Evolutionary conservation across 345 rosid genomes (phyloP).

Genomic region (Anastatica hierochuntica): DNA sequence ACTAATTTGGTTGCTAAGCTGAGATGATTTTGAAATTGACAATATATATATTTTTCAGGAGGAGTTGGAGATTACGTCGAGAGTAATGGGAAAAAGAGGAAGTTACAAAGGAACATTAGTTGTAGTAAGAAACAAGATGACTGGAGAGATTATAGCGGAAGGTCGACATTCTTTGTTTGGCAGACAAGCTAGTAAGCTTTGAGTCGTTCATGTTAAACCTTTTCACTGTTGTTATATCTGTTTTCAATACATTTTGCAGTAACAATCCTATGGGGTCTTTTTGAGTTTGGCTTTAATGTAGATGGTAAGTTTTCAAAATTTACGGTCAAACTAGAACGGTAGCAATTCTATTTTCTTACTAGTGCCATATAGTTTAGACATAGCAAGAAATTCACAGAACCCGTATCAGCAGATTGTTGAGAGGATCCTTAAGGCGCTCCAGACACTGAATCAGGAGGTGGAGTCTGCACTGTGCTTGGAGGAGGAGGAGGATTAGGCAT

Average conservation of each 20-base stretch:
- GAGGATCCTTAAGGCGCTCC: slow-evolving; percentile 7
- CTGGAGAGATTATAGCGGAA: slow-evolving; percentile 81
- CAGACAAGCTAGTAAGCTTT: slow-evolving; percentile 57
- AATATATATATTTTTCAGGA: slow-evolving; percentile 36
- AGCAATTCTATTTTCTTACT: no score
- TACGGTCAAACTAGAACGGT: no score
- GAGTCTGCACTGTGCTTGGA: slow-evolving; percentile 9
- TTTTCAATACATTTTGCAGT: no score
- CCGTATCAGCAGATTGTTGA: no score
- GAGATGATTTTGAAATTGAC: neutral
- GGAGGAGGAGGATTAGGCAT: slow-evolving; percentile 3
- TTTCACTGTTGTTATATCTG: no score
- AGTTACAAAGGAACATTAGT: slow-evolving; percentile 58
- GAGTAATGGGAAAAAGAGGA: slow-evolving; percentile 60
- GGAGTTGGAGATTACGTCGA: slow-evolving; percentile 69
- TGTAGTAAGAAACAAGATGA: slow-evolving; percentile 54
- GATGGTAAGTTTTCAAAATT: no score
- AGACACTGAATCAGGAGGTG: neutral
- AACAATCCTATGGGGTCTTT: no score
- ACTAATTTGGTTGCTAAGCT: neutral
- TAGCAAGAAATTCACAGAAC: no score
- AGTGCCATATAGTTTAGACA: no score
- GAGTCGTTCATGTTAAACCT: no score
- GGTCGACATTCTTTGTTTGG: slow-evolving; percentile 88
- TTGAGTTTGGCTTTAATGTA: no score